Evolutionary conservation across 371 early-diverging fungal genomes (phyloP), one percentile per base, ranked within the genome.

Genomic region (Apophysomyces ossiformis): DNA sequence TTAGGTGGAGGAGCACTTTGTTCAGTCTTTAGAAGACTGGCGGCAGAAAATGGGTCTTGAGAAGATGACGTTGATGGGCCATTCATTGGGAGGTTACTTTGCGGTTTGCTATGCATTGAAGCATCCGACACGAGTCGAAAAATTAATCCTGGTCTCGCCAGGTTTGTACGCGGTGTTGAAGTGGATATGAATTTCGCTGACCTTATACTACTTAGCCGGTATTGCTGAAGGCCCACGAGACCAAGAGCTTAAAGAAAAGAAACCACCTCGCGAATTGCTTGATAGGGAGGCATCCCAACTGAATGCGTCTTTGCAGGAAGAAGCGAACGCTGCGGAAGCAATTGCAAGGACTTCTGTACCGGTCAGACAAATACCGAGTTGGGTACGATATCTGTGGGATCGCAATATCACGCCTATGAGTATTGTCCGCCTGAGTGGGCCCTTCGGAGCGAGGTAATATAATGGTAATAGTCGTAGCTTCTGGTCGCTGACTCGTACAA

Each of bases 1-100:
- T 26, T 66, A 83, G 69, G 90, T 93, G 0, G 96, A 96, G 70
- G 77, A 82, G 38, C 96, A 92, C 72, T 98, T 97, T 84, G 88
- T 98, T 41, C 92, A 94, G 44, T 90, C 93, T 18, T 79, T 98
- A 44, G 98, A 98, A 69, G 86, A 89, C 61, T 96, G 97, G 98
- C 87, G 97, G 37, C 68, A 87, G 60, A 77, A 78, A 36, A 84
- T 93, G 50, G 85, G 89, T 12, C 83, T 96, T 44, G 90, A 94
- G 45, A 90, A 87, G 66, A 91, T 96, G 92, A 88, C 89, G 7
- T 72, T 97, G 58, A 75, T 90, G 54, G 97, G 96, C 0, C 95
- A 95, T 71, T 92, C 91, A 21, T 74, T 95, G 26, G 95, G 95
- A 37, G 98, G 97, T 1, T 98, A 97, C 71, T 87, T 98, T 71